phyloP scores from a whole-genome alignment of 371 early-diverging fungal species.

The Mortierella sp. region DNA sequence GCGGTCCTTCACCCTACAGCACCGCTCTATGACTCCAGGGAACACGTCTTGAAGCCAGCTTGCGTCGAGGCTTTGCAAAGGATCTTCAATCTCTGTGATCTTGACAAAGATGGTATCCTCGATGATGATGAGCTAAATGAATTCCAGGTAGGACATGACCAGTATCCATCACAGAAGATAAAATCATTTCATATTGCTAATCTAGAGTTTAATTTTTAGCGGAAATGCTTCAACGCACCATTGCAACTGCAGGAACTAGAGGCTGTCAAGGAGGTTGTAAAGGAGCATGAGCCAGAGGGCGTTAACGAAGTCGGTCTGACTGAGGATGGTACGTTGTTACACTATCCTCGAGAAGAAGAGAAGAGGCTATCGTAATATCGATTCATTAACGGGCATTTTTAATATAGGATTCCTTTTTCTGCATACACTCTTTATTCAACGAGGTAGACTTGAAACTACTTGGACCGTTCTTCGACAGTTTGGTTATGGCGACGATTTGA shows the following conservation, averaged over 20 bases:
- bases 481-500: constrained; percentile 95
- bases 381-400: not conserved
- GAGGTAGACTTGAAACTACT: constrained; percentile 96
- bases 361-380: not conserved
- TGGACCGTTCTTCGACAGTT: constrained; percentile 97
- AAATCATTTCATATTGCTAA: not conserved
- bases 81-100: constrained; percentile 95
- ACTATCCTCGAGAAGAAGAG: not conserved
- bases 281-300: constrained; percentile 88
- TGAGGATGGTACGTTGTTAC: constrained; percentile 65
- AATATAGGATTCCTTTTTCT: constrained; percentile 89
- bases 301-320: constrained; percentile 89
- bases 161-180: not conserved
- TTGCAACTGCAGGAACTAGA: constrained; percentile 94
- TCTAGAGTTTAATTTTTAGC: constrained; percentile 57
- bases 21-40: constrained; percentile 94
- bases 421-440: constrained; percentile 95
- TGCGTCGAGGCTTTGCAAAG: constrained; percentile 92
- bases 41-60: constrained; percentile 91
- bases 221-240: constrained; percentile 95
- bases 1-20: constrained; percentile 97
- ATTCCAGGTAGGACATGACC: constrained; percentile 80
- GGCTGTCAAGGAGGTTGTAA: constrained; percentile 94
- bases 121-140: constrained; percentile 95
- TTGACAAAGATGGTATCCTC: constrained; percentile 91